Evolutionary conservation across 2,329 filamentous ascomycete species (phyloP).

Genomic region (Colletotrichum gigasporum): DNA sequence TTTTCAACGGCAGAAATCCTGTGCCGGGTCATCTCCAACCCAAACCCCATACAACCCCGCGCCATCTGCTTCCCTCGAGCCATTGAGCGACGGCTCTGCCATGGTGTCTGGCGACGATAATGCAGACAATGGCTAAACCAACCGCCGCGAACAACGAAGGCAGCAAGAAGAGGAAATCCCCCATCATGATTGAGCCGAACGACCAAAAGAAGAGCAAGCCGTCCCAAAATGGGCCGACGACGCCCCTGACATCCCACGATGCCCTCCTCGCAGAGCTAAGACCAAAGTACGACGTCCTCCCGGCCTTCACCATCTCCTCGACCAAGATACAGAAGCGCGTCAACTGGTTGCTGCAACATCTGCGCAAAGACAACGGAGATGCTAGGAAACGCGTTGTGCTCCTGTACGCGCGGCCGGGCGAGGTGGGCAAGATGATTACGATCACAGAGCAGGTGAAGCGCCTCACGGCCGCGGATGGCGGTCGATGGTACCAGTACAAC

Average conservation of each 20-base stretch:
- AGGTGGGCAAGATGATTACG: conserved; percentile 73
- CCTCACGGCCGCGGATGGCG: conserved; percentile 53
- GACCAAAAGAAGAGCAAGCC: conserved; percentile 26
- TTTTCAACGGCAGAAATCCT: conserved; percentile 4
- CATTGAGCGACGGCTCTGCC: not conserved
- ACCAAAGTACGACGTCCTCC: conserved; percentile 58
- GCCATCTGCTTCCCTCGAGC: not conserved
- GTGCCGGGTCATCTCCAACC: not conserved
- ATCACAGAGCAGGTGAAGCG: conserved; percentile 72
- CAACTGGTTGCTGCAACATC: conserved; percentile 53
- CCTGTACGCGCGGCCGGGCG: conserved; percentile 59
- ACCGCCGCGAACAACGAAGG: not conserved
- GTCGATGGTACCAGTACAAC: conserved; percentile 65
- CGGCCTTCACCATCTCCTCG: conserved; percentile 67
- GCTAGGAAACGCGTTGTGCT: conserved; percentile 49
- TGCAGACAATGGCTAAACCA: conserved; percentile 4
- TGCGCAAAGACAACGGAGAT: conserved; percentile 41
- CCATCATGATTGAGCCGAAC: not conserved
- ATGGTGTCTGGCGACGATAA: conserved; percentile 1
- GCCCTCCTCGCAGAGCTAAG: conserved; percentile 54
- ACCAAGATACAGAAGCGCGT: conserved; percentile 68
- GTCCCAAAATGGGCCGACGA: conserved; percentile 32
- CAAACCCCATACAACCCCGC: not conserved
- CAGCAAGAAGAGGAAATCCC: conserved; percentile 24
- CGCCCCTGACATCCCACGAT: conserved; percentile 49